phyloP scores from a whole-genome alignment of 2,329 filamentous ascomycete genomes.

The Exophiala bonariae region DNA sequence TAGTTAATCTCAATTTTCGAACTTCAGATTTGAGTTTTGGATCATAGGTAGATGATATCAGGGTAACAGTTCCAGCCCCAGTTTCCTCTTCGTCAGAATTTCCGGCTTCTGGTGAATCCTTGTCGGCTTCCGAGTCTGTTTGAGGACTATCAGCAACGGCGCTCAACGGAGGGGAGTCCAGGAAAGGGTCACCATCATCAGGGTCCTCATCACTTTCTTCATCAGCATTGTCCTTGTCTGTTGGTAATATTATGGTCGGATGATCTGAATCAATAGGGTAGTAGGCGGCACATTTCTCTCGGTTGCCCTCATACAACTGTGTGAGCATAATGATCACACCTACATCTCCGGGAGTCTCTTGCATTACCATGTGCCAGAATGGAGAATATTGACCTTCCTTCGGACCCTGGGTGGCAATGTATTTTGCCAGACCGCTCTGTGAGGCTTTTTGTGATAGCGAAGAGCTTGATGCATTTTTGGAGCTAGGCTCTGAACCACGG shows the following conservation, averaged over 20 bases:
- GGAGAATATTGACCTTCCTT: conserved; percentile 74
- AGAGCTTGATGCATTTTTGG: conserved; percentile 43
- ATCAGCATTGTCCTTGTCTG: conserved; percentile 42
- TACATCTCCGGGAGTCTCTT: conserved; percentile 66
- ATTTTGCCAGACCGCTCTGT: conserved; percentile 48
- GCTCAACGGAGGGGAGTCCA: conserved; percentile 21
- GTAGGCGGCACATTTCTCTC: conserved; percentile 87
- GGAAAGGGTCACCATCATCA: conserved; percentile 38
- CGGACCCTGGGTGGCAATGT: conserved; percentile 86
- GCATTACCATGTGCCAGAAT: conserved; percentile 94
- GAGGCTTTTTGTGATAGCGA: conserved; percentile 15
- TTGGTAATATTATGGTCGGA: conserved; percentile 44
- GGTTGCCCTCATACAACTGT: conserved; percentile 73
- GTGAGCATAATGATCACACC: conserved; percentile 95
- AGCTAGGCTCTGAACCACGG: conserved; percentile 36
- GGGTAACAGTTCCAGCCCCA: conserved; percentile 54
- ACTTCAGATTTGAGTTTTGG: conserved; percentile 64
- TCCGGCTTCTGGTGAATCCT: conserved; percentile 1
- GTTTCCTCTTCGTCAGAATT: conserved; percentile 4
- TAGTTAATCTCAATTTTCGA: conserved; percentile 64
- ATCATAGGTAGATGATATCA: conserved; percentile 57
- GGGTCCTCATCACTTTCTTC: conserved; percentile 68
- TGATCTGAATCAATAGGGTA: conserved; percentile 65
- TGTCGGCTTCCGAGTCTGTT: conserved; percentile 16
- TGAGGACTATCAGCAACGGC: conserved; percentile 27